Evolutionary conservation across 306 rosid genomes (phyloP).

Genomic region (Cucurbita ficifolia): DNA sequence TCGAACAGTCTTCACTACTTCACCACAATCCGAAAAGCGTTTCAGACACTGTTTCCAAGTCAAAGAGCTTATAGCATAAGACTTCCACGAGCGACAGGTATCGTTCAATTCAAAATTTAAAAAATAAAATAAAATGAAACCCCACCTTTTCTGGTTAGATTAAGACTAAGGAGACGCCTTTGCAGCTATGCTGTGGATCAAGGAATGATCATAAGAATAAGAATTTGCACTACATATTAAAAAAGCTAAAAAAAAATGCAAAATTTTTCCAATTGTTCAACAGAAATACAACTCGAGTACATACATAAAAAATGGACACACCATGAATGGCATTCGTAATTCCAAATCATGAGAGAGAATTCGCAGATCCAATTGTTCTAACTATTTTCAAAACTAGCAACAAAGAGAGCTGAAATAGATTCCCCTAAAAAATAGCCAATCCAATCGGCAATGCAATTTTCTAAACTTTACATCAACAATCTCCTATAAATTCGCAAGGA

Average conservation of each 20-base stretch:
- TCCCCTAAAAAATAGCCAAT: neutral
- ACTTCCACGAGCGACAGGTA: neutral
- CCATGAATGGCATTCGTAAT: neutral
- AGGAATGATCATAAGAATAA: neutral
- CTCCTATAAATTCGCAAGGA: neutral
- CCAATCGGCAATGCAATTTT: neutral
- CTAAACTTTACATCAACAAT: neutral
- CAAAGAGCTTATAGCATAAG: neutral
- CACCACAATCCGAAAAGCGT: conserved; percentile 6
- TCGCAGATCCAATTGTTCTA: neutral
- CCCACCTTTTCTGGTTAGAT: conserved; percentile 8
- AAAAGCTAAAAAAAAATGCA: neutral
- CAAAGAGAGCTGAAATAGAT: neutral
- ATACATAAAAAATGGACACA: neutral
- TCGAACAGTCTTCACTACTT: conserved; percentile 8
- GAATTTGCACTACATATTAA: neutral
- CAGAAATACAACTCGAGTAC: neutral
- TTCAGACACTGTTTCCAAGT: conserved; percentile 4
- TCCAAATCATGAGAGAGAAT: neutral
- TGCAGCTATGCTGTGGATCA: conserved; percentile 9
- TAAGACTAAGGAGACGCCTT: conserved; percentile 13
- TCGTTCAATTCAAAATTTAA: neutral
- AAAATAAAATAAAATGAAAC: neutral
- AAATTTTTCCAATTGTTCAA: neutral
- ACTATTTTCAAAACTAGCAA: neutral